Conservation (phyloP, 495 filamentous ascomycete species). For the Annulohypoxylon maeteangense region DNA sequence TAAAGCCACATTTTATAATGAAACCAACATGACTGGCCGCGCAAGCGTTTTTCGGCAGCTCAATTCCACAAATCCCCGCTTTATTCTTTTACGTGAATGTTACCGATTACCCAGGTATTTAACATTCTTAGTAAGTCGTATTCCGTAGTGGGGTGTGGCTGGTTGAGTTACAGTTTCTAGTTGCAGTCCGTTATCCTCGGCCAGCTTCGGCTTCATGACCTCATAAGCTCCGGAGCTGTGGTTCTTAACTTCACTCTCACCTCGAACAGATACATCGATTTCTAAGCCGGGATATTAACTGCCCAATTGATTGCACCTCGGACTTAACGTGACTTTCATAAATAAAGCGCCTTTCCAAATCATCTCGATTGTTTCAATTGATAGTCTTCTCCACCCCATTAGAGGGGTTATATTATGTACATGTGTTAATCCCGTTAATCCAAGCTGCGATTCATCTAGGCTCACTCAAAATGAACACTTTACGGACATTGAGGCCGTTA, state of each 20-base stretch:
- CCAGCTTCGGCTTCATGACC: constrained; percentile 46
- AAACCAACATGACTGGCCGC: constrained; percentile 13
- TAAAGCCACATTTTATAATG: constrained; percentile 21
- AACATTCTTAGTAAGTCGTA: background rate
- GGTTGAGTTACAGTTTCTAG: constrained; percentile 28
- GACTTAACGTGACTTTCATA: background rate
- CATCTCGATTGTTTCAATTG: constrained; percentile 3
- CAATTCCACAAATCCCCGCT: background rate
- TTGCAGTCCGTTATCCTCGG: constrained; percentile 40
- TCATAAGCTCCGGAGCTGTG: constrained; percentile 20
- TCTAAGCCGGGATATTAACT: background rate
- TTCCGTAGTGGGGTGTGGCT: constrained; percentile 18
- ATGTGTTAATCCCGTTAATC: background rate
- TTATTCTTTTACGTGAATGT: background rate
- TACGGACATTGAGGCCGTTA: constrained; percentile 67
- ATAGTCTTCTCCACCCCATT: background rate
- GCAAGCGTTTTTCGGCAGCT: constrained; percentile 11
- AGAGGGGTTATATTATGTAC: constrained; percentile 6
- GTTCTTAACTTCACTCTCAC: background rate
- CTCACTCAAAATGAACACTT: constrained; percentile 61
- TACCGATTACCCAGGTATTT: background rate
- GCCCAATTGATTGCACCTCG: background rate
- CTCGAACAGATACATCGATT: background rate
- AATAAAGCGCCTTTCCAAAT: constrained; percentile 1
- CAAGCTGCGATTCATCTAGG: constrained; percentile 22